Base-by-base conservation (phyloP, 176 grass and related monocot genomes). In the Carex myosuroides region DNA sequence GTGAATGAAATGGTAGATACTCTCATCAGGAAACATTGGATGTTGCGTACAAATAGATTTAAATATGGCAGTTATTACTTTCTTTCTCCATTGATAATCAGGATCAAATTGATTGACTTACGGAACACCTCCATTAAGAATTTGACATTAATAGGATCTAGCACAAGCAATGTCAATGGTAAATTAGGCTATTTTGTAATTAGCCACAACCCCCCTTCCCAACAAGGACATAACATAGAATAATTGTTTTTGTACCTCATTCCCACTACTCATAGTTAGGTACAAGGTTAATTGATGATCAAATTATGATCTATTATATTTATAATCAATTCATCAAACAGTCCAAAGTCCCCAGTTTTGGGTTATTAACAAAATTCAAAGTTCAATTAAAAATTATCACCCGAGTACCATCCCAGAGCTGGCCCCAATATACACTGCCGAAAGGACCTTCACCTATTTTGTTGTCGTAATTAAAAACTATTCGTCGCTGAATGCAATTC, bases 391-490 rank as follows among this genome's bases (percentile, higher is more conserved):
- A 82, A 87, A 74, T 62, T 55, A 64, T 44, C 54, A 97, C 94
- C 94, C 93, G 94, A 90, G 89, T 91, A 20, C 89, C 91, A 85
- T 97, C 91, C 94, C 94, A 97, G 24, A 97, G 85, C 86, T 93
- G 91, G 54, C 91, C 94, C 94, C 94, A 97, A 70, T 97, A 97
- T 29, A 97, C 91, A 58, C 89, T 91, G 3, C 91, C 91, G 46
- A 91, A 76, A 1, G 88, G 82, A 13, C 91, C 91, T 88, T 93
- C 94, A 64, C 94, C 91, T 32, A 97, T 89, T 85, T 91, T 93
- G 89, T 97, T 97, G 21, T 97, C 94, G 21, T 93, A 97, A 79
- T 97, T 93, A 82, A 97, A 97, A 97, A 83, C 82, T 97, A 24
- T 93, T 93, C n/a, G 94, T 91, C 1, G 94, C 91, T 0, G 91